Base-by-base conservation (phyloP, 768 basidiomycete species). In the Phlebiopsis gigantea region DNA sequence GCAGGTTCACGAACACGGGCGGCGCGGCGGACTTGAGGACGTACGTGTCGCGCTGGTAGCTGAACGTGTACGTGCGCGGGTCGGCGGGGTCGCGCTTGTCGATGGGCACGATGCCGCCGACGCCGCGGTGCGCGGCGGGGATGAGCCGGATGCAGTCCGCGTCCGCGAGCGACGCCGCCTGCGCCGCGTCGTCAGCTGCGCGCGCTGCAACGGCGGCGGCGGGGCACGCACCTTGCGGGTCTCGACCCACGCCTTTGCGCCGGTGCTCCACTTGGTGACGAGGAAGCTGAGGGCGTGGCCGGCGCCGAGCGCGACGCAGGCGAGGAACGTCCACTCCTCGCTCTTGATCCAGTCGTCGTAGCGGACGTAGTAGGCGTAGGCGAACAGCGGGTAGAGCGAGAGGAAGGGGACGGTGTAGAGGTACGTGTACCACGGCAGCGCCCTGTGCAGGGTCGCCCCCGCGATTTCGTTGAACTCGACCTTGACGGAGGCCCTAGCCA, bases 301-400 rank as follows among this genome's bases (percentile, higher is more conserved):
- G 5, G 83, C 87, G 21, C 90, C 90, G 7, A 99, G 80, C 2
- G 84, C 73, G 14, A 95, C 87, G 62, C 89, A 93, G 34, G 89
- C 90, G 21, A 98, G 81, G 68, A 98, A 99, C 0, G 97, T 96
- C 95, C 95, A 98, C 69, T 98, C 96, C 72, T 96, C 93, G 56
- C 90, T 91, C 66, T 86, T 80, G 54, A 98, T 75, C 89, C 91
- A 97, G 59, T 85, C 75, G 65, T 96, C 91, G 71, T 98, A 97
- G 70, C 81, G 87, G 72, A 93, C 71, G 65, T 87, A 91, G 77
- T 98, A 98, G 21, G 94, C 88, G 70, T 96, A 97, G 24, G 88
- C 90, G 28, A 91, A 79, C 28, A 93, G 68, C 0, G 91, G 91
- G 60, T 93, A 93, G 48, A 93, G 74, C 0, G 79, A 81, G n/a